Evolutionary conservation across 2,329 filamentous ascomycete genomes (phyloP).

Genomic region (Huntiella omanensis): DNA sequence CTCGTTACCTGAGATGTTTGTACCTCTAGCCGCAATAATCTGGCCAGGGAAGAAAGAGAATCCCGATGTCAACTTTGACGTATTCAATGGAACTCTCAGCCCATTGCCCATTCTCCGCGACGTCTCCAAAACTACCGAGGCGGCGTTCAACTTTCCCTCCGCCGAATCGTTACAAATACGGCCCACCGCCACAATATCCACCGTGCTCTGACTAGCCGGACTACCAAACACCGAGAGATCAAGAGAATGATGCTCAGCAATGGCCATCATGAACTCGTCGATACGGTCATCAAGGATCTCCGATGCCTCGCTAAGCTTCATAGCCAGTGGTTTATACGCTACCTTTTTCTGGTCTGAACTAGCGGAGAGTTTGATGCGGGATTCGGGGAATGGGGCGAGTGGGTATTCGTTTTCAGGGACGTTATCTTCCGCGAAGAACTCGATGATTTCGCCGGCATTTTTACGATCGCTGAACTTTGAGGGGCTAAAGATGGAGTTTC

Average conservation of each 20-base stretch:
- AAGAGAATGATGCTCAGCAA: slow-evolving; percentile 56
- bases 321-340: slow-evolving; percentile 76
- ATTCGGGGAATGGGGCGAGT: slow-evolving; percentile 50
- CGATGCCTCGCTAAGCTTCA: slow-evolving; percentile 84
- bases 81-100: slow-evolving; percentile 58
- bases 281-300: slow-evolving; percentile 91
- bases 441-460: slow-evolving; percentile 65
- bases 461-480: slow-evolving; percentile 55
- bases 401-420: slow-evolving; percentile 50
- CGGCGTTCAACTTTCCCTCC: slow-evolving; percentile 72
- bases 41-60: slow-evolving; percentile 91
- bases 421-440: slow-evolving; percentile 48
- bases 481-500: slow-evolving; percentile 20
- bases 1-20: slow-evolving; percentile 67
- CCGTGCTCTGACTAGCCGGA: slow-evolving; percentile 66
- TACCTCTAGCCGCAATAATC: slow-evolving; percentile 71
- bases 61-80: slow-evolving; percentile 39
- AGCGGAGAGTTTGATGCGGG: slow-evolving; percentile 68
- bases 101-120: slow-evolving; percentile 71
- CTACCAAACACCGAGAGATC: slow-evolving; percentile 73
- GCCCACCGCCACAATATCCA: slow-evolving; percentile 75
- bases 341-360: slow-evolving; percentile 84
- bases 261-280: slow-evolving; percentile 62
- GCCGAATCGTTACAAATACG: slow-evolving; percentile 73
- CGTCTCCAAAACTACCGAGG: slow-evolving; percentile 74